A percentile compares a stretch with the other conserved stretches of the same genome.
Evolutionary conservation across 1,284 basidiomycete genomes (phyloP).

Genomic region (Ganoderma multipileum): DNA sequence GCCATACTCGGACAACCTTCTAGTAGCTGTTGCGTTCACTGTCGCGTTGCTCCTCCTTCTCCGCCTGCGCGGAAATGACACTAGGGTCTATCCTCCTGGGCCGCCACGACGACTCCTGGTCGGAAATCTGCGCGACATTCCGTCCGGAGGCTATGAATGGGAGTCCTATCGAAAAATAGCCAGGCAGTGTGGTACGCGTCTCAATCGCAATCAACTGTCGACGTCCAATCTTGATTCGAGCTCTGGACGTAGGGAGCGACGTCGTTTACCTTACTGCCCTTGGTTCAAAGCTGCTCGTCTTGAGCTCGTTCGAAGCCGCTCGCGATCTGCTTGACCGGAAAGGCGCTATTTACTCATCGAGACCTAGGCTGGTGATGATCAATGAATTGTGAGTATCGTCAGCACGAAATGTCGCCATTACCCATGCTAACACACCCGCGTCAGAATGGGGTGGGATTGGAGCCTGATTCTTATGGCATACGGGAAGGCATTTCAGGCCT

Average conservation of each 20-base stretch:
- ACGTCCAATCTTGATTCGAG: no score
- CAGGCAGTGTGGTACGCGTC: slow-evolving; percentile 10
- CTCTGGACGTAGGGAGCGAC: slow-evolving; percentile 18
- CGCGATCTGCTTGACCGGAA: slow-evolving; percentile 24
- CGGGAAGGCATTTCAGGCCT: slow-evolving; percentile 12
- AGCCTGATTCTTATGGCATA: slow-evolving; percentile 24
- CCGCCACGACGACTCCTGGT: slow-evolving; percentile 11
- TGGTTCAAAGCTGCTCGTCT: slow-evolving; percentile 26
- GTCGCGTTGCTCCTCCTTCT: neutral
- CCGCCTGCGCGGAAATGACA: neutral
- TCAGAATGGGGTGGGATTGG: slow-evolving; percentile 25
- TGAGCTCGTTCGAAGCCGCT: slow-evolving; percentile 36
- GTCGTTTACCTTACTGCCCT: slow-evolving; percentile 18
- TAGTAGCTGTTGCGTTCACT: neutral
- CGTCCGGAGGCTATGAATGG: slow-evolving; percentile 13
- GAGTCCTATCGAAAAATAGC: neutral
- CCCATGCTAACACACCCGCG: neutral
- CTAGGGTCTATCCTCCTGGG: neutral
- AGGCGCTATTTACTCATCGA: slow-evolving; percentile 17
- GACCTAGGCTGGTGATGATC: slow-evolving; percentile 18
- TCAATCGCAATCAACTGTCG: neutral
- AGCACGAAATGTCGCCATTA: neutral
- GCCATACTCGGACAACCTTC: neutral
- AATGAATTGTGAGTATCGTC: slow-evolving; percentile 32
- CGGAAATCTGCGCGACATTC: slow-evolving; percentile 22